Percentiles rank a stretch among this genome's conserved stretches.
Evolutionary conservation across 805 yeast species (phyloP).

Genomic region (Hermanozyma aechmeae): DNA sequence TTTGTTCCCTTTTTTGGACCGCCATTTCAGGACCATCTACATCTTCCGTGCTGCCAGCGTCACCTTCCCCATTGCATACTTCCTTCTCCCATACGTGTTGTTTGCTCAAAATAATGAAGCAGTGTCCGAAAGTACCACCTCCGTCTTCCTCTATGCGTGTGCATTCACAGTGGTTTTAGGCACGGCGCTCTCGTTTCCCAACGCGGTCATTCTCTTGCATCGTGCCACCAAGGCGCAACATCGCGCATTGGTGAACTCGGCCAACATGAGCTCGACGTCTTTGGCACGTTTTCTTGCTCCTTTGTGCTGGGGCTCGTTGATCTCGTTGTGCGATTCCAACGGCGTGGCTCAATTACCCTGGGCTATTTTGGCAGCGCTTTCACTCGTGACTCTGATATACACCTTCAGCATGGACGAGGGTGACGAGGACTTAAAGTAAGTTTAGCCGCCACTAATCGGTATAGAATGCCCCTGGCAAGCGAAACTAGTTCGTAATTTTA

Average conservation of each 20-base stretch:
- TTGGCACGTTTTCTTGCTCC: conserved; percentile 53
- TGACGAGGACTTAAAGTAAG: conserved; percentile 5
- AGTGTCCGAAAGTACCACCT: no score
- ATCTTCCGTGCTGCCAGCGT: conserved; percentile 33
- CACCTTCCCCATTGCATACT: conserved; percentile 37
- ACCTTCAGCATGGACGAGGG: conserved; percentile 8
- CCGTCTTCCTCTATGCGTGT: conserved; percentile 16
- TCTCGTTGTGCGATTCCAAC: conserved; percentile 18
- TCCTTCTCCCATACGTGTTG: conserved; percentile 38
- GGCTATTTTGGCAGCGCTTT: conserved; percentile 18
- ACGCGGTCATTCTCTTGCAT: conserved; percentile 43
- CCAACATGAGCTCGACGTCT: conserved; percentile 43
- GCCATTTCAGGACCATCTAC: conserved; percentile 34
- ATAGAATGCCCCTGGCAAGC: no score
- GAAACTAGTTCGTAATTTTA: not conserved
- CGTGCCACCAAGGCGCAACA: conserved; percentile 44
- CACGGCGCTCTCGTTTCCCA: conserved; percentile 43
- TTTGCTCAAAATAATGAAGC: no score
- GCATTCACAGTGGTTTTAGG: conserved; percentile 23
- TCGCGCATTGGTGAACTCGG: conserved; percentile 52
- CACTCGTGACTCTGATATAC: conserved; percentile 6
- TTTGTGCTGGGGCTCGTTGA: conserved; percentile 41
- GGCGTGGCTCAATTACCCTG: conserved; percentile 21
- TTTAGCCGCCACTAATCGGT: no score
- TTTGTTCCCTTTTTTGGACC: conserved; percentile 43